Conservation (phyloP, 1,139 yeast genomes). For the Geotrichum europaeum region DNA sequence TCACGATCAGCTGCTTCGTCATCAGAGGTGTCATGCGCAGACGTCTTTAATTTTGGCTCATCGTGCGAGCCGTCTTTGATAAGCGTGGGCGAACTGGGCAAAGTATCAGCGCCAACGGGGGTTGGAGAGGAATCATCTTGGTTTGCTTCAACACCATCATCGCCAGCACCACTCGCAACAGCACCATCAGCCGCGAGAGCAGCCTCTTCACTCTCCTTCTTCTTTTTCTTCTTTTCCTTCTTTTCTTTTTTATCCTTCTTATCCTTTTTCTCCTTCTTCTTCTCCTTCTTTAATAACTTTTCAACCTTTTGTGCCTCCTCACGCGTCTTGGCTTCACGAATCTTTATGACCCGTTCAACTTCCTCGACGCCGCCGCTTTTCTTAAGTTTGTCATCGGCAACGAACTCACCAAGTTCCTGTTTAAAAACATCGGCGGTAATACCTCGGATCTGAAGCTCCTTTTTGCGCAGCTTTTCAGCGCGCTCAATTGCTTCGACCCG, state of each 20-base stretch:
- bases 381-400: slow-evolving; percentile 65
- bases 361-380: slow-evolving; percentile 88
- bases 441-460: slow-evolving; percentile 55
- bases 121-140: not conserved
- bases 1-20: not conserved
- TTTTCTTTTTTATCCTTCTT: slow-evolving; percentile 50
- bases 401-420: slow-evolving; percentile 74
- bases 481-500: slow-evolving; percentile 82
- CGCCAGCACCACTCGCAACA: not conserved
- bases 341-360: slow-evolving; percentile 60
- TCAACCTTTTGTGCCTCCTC: slow-evolving; percentile 28
- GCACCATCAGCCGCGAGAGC: not conserved
- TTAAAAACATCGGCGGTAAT: slow-evolving; percentile 54
- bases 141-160: not conserved
- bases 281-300: slow-evolving; percentile 1
- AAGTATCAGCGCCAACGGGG: not conserved
- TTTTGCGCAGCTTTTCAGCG: slow-evolving; percentile 76
- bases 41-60: not conserved
- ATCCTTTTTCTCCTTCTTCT: slow-evolving; percentile 35
- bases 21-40: not conserved
- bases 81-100: not conserved
- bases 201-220: slow-evolving; percentile 20
- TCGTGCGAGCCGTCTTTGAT: not conserved
- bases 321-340: slow-evolving; percentile 47
- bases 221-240: slow-evolving; percentile 33